A percentile compares a stretch with the other conserved stretches of the same genome.
phyloP scores from a whole-genome alignment of 2,329 filamentous ascomycete genomes.

The Exophiala sideris region DNA sequence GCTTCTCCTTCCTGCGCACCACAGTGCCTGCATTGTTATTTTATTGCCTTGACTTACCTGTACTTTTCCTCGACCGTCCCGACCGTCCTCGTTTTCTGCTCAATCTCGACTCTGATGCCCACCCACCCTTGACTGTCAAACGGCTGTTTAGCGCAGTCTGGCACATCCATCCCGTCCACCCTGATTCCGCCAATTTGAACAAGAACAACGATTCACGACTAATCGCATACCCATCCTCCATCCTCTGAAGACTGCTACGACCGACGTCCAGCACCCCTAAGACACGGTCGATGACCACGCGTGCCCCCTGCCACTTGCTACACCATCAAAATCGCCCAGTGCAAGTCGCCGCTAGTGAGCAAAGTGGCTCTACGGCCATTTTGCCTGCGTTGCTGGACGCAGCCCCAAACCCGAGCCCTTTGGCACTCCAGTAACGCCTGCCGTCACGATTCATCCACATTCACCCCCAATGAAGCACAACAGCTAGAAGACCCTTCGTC shows the following conservation, averaged over 20 bases:
- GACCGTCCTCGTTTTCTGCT: not conserved
- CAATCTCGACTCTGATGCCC: not conserved
- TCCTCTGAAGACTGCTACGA: not conserved
- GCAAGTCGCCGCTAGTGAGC: not conserved
- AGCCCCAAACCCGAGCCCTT: slow-evolving; percentile 15
- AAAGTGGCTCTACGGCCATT: slow-evolving; percentile 27
- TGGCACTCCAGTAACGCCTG: slow-evolving; percentile 17
- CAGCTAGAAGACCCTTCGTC: slow-evolving; percentile 15
- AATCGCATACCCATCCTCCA: slow-evolving; percentile 11
- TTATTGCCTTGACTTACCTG: not conserved
- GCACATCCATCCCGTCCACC: slow-evolving; percentile 6
- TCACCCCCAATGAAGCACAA: slow-evolving; percentile 21
- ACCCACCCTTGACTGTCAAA: slow-evolving; percentile 1
- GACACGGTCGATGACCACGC: not conserved
- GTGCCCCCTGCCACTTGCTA: not conserved
- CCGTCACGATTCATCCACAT: slow-evolving; percentile 6
- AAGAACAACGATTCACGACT: not conserved
- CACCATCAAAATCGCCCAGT: not conserved
- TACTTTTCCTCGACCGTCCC: not conserved
- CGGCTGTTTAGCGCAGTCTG: slow-evolving; percentile 10
- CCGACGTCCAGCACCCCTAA: not conserved
- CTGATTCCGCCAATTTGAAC: slow-evolving; percentile 3
- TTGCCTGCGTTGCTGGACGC: slow-evolving; percentile 26
- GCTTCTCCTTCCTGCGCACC: not conserved
- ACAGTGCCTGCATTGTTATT: not conserved